Base-by-base conservation (phyloP, 768 basidiomycete species). In the Suillus occidentalis region DNA sequence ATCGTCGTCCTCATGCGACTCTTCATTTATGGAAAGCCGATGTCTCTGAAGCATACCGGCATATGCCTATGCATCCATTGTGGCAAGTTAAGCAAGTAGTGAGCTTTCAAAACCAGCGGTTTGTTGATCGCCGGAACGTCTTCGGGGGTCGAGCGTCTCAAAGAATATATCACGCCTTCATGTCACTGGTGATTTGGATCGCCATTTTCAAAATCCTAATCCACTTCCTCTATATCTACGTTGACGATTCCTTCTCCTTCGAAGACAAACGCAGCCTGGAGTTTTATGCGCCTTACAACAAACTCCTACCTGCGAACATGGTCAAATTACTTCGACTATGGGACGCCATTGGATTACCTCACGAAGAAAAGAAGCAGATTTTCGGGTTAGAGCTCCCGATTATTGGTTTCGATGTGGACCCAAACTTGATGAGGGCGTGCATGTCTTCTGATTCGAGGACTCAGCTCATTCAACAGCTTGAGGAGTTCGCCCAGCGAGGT, bases 61-160 rank as follows among this genome's bases (percentile, higher is more conserved):
- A 73, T 0, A 60, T 80, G 10, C 82, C 81, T 0, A 70, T 81
- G 66, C 77, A 81, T 53, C 78, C 75, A 0, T 47, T 69, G 0
- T 83, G 81, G 81, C 80, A 84, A 55, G 64, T 83, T 1, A 78
- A 78, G 18, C 82, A 83, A 43, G 61, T 81, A 0, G 69, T 77
- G 8, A 68, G 59, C 0, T 61, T 81, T 20, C 68, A 75, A 7
- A 72, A 70, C 0, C 4, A 22, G 0, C 40, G 42, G 0, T 65
- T 76, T 60, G 63, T 80, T 0, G 76, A 80, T 25, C 39, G 68
- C 0, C 34, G 57, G 9, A 73, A 73, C 22, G 61, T 66, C 8
- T 80, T 80, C 56, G 75, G 79, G 0, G 66, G 68, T 0, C 12
- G 56, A 0, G 72, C 65, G 0, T 76, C 77, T 0, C 70, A 69